A percentile compares a stretch with the other conserved stretches of the same genome.
Evolutionary conservation across 164 flowering plant genomes (phyloP).

Genomic region (Piper betle): DNA sequence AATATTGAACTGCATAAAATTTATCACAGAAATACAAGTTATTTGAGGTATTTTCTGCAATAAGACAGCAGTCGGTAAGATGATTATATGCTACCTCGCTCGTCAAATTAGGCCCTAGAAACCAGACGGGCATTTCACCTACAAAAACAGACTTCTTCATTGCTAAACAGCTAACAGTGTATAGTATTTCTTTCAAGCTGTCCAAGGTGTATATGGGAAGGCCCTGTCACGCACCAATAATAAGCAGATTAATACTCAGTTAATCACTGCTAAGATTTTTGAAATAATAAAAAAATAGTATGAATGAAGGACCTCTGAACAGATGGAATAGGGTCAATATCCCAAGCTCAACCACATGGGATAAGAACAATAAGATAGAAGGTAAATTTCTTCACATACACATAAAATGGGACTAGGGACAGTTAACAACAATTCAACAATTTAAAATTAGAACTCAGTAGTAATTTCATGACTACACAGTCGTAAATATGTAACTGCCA

Average conservation of each 20-base stretch:
- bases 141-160: slow-evolving; percentile 48
- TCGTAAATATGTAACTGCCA: no score
- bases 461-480: no score
- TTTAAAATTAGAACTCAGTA: no score
- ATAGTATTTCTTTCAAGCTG: slow-evolving; percentile 45
- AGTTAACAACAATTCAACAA: no score
- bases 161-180: slow-evolving; percentile 46
- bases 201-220: slow-evolving; percentile 49
- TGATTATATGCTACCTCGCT: slow-evolving; percentile 18
- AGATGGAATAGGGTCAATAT: no score
- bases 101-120: slow-evolving; percentile 39
- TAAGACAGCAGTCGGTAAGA: background rate
- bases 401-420: no score
- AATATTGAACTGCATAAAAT: slow-evolving; percentile 19
- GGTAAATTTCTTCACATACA: no score
- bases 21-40: background rate
- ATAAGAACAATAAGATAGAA: no score
- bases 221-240: slow-evolving; percentile 33
- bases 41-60: background rate
- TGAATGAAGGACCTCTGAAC: no score
- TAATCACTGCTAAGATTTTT: background rate
- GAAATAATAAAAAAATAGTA: no score
- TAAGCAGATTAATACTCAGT: no score
- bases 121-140: slow-evolving; percentile 67
- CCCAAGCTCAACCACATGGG: no score